Conservation (phyloP, 805 yeast genomes). For the Pichia heedii region DNA sequence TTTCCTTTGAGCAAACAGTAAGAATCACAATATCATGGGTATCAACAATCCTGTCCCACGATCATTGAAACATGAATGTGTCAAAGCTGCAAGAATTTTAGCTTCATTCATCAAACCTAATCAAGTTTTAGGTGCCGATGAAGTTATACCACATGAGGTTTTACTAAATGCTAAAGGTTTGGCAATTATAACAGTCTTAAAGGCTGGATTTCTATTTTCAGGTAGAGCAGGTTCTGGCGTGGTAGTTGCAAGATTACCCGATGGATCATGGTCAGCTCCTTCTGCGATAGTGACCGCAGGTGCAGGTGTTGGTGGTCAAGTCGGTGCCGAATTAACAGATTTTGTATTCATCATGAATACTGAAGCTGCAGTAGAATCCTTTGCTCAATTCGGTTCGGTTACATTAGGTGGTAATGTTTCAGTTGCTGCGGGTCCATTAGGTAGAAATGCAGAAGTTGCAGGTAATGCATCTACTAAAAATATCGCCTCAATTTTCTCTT, state of each 20-base stretch:
- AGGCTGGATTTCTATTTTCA: slow-evolving; percentile 92
- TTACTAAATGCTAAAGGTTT: slow-evolving; percentile 87
- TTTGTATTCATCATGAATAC: slow-evolving; percentile 88
- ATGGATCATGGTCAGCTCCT: slow-evolving; percentile 97
- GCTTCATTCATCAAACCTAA: slow-evolving; percentile 91
- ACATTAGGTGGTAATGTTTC: slow-evolving; percentile 94
- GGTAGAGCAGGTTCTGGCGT: slow-evolving; percentile 98
- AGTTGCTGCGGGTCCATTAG: slow-evolving; percentile 95
- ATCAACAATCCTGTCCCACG: slow-evolving; percentile 93
- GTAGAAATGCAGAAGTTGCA: slow-evolving; percentile 96
- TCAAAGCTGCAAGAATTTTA: slow-evolving; percentile 89
- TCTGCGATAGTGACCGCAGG: slow-evolving; percentile 94
- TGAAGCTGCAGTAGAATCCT: slow-evolving; percentile 81
- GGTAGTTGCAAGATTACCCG: slow-evolving; percentile 86
- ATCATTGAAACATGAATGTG: slow-evolving; percentile 76
- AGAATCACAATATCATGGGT: slow-evolving; percentile 39
- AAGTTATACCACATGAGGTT: slow-evolving; percentile 82
- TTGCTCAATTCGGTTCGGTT: slow-evolving; percentile 88
- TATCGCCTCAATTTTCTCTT: slow-evolving; percentile 86
- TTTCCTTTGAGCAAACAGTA: neutral
- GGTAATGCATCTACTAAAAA: slow-evolving; percentile 84
- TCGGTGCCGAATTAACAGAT: slow-evolving; percentile 94
- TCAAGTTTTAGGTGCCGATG: slow-evolving; percentile 81
- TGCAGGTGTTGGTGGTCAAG: slow-evolving; percentile 97
- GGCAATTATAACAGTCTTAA: slow-evolving; percentile 85